phyloP scores from a whole-genome alignment of 1,139 yeast genomes.

The Geotrichum citri-aurantii region DNA sequence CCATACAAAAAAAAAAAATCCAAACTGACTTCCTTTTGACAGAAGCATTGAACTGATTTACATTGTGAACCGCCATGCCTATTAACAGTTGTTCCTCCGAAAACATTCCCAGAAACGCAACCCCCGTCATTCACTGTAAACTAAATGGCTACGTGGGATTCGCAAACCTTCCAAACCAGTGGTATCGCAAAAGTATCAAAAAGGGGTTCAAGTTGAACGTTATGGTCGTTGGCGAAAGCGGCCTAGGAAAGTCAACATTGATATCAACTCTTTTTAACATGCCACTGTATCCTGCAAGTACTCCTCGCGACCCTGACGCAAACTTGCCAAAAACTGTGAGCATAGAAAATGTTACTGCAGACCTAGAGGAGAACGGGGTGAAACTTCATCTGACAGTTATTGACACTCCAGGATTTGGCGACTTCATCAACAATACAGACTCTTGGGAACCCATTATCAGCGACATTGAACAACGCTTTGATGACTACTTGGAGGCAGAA shows the following conservation, averaged over 20 bases:
- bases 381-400: constrained; percentile 77
- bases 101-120: not conserved
- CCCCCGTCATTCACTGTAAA: constrained; percentile 61
- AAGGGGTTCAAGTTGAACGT: constrained; percentile 85
- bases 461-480: constrained; percentile 82
- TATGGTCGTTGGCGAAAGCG: constrained; percentile 62
- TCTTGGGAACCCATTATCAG: constrained; percentile 93
- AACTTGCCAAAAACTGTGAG: constrained; percentile 46
- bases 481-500: constrained; percentile 83
- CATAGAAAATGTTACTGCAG: constrained; percentile 63
- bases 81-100: not conserved
- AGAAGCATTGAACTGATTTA: not conserved
- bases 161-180: constrained; percentile 96
- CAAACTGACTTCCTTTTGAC: not conserved
- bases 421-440: constrained; percentile 77
- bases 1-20: not conserved
- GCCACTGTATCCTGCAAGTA: constrained; percentile 48
- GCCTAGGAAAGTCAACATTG: constrained; percentile 90
- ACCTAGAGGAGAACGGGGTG: constrained; percentile 90
- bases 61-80: not conserved
- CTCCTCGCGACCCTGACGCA: constrained; percentile 32
- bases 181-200: constrained; percentile 93
- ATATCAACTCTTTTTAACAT: constrained; percentile 86
- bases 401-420: constrained; percentile 95
- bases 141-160: constrained; percentile 93